phyloP scores from a whole-genome alignment of 164 flowering plant genomes.

The Vitis labrusca region DNA sequence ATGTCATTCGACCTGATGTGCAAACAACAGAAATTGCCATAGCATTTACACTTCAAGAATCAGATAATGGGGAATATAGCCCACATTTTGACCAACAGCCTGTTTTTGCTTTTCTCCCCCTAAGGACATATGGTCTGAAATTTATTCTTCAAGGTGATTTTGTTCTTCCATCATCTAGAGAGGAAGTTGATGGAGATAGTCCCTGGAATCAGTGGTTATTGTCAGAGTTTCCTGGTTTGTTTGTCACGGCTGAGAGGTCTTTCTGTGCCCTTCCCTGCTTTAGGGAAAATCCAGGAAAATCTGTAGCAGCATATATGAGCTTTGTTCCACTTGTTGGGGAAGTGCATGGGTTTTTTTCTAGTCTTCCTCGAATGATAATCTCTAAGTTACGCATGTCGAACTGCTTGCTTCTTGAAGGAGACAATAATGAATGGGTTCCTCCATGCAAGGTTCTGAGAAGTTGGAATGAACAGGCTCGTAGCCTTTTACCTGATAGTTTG shows the following conservation, averaged over 20 bases:
- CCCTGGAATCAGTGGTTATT: constrained; percentile 97
- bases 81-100: constrained; percentile 73
- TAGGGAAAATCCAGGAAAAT: constrained; percentile 60
- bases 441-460: constrained; percentile 84
- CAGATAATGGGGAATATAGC: constrained; percentile 43
- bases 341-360: constrained; percentile 92
- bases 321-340: constrained; percentile 95
- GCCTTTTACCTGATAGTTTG: constrained; percentile 60
- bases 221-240: constrained; percentile 80
- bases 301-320: constrained; percentile 79
- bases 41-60: constrained; percentile 76
- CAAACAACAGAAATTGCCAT: constrained; percentile 81
- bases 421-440: constrained; percentile 65
- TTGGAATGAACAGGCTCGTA: constrained; percentile 68
- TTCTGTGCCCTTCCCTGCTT: constrained; percentile 83
- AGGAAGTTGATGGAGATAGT: constrained; percentile 91
- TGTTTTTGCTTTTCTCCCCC: constrained; percentile 94
- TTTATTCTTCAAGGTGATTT: constrained; percentile 97
- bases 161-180: constrained; percentile 93
- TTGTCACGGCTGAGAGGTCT: constrained; percentile 67
- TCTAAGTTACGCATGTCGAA: constrained; percentile 67
- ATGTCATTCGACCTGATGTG: constrained; percentile 56
- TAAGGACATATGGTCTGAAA: constrained; percentile 90
- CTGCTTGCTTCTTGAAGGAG: constrained; percentile 85
- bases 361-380: constrained; percentile 82